Evolutionary conservation across 148 eudicot species (phyloP), one percentile per base, ranked within the genome.

Genomic region (Polygonum maritimum): DNA sequence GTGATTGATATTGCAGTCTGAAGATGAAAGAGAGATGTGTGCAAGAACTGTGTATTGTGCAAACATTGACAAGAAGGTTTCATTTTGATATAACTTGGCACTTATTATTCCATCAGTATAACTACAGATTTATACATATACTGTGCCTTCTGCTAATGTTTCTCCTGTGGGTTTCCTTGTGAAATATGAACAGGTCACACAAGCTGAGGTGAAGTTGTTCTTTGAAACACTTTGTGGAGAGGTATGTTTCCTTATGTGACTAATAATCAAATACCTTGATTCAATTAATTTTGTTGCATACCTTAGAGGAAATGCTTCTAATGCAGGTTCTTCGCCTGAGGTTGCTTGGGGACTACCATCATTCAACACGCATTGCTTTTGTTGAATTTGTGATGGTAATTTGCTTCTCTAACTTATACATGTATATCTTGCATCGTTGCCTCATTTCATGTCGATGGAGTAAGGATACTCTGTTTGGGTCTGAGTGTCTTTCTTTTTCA

Each of bases 1-100:
- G 71, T 77, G 76, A 55, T 41, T 74, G 33, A 73, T 11, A 76
- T 18, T 83, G 48, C 87, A 96, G 99, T 92, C 99, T 84, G 99
- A 91, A 85, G 93, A 89, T 81, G 99, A 96, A 86, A 85, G 99
- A 81, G 98, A 96, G 84, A 92, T 96, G 97, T 96, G 99, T 78
- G 98, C 99, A 62, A 89, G 97, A 82, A 96, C 99, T 76, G 88
- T 96, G 78, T 96, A 96, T 63, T 89, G 94, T 77, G 88, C 98
- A 55, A 96, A 96, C 81, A 91, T 96, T 79, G 99, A 96, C 74
- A 92, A 92, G 82, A 91, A 92, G 99, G 99, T 93, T 78, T 40
- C 21, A 16, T 7, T 69, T 76, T 51, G 15, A 48, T 35, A 31
- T 47, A 73, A 51, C 54, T 47, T 31, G 19, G 21, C 75, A 22